phyloP scores from a whole-genome alignment of 805 yeast species.

The Candida germanica region DNA sequence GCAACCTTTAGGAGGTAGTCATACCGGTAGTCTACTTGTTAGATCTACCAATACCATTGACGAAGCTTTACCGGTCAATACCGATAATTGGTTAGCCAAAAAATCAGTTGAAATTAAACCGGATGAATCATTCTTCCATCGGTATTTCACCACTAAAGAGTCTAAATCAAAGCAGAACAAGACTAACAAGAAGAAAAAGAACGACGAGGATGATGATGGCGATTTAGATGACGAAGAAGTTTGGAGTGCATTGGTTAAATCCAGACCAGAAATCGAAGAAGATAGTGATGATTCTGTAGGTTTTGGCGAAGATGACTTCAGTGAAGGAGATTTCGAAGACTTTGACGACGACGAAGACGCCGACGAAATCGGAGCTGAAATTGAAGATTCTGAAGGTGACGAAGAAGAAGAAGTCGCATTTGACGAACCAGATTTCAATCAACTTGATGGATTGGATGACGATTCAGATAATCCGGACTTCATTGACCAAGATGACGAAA shows the following conservation, averaged over 20 bases:
- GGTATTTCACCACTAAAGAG: slow-evolving; percentile 70
- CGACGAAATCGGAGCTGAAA: slow-evolving; percentile 22
- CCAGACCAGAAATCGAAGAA: slow-evolving; percentile 66
- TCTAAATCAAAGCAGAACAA: slow-evolving; percentile 25
- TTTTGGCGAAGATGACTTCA: slow-evolving; percentile 46
- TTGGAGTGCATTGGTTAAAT: slow-evolving; percentile 75
- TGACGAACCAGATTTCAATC: not conserved
- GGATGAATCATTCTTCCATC: slow-evolving; percentile 84
- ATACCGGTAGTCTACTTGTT: slow-evolving; percentile 66
- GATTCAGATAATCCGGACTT: slow-evolving; percentile 10
- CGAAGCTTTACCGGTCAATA: slow-evolving; percentile 68
- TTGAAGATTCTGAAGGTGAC: slow-evolving; percentile 2
- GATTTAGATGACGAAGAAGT: slow-evolving; percentile 53
- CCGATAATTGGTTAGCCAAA: slow-evolving; percentile 77
- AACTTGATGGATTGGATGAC: slow-evolving; percentile 3
- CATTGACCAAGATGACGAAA: slow-evolving; percentile 34
- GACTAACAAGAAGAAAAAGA: slow-evolving; percentile 21
- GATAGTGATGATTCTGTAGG: slow-evolving; percentile 30
- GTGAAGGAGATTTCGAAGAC: slow-evolving; percentile 43
- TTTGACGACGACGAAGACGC: slow-evolving; percentile 27
- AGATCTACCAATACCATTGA: slow-evolving; percentile 49
- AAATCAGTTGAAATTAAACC: slow-evolving; percentile 68
- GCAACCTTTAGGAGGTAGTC: slow-evolving; percentile 94
- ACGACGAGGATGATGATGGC: slow-evolving; percentile 30
- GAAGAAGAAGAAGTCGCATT: slow-evolving; percentile 31